Evolutionary conservation across 495 filamentous ascomycete species (phyloP).

Genomic region (Tuber microsphaerosporum): DNA sequence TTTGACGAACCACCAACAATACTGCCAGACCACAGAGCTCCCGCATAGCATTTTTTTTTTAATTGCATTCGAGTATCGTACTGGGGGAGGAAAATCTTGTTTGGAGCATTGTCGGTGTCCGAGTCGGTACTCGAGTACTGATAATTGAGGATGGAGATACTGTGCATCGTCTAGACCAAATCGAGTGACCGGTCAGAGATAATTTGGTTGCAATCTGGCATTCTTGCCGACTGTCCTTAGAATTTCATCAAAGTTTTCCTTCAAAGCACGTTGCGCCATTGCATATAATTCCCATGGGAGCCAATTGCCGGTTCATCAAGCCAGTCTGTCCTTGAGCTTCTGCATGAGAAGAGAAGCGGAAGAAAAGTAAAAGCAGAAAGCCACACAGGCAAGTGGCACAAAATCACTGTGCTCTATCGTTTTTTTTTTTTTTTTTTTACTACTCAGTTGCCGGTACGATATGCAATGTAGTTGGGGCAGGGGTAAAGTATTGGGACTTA

Average conservation of each 20-base stretch:
- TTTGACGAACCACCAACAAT: neutral
- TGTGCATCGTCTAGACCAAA: neutral
- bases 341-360: neutral
- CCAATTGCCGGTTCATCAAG: neutral
- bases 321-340: neutral
- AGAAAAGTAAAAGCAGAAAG: neutral
- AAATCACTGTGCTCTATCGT: neutral
- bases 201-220: neutral
- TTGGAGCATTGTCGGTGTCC: neutral
- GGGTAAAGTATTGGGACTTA: too few relatives aligned
- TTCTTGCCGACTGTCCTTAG: neutral
- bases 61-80: too few relatives aligned
- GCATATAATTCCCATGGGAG: neutral
- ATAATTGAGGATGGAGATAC: neutral
- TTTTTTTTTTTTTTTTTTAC: neutral
- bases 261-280: neutral
- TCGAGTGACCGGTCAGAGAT: neutral
- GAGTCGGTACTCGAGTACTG: too few relatives aligned
- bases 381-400: neutral
- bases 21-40: neutral
- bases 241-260: neutral
- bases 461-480: neutral
- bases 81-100: neutral
- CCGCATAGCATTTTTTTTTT: neutral
- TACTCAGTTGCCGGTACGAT: neutral